Evolutionary conservation across 2,329 filamentous ascomycete genomes (phyloP).

Genomic region (Conoideocrella luteorostrata): DNA sequence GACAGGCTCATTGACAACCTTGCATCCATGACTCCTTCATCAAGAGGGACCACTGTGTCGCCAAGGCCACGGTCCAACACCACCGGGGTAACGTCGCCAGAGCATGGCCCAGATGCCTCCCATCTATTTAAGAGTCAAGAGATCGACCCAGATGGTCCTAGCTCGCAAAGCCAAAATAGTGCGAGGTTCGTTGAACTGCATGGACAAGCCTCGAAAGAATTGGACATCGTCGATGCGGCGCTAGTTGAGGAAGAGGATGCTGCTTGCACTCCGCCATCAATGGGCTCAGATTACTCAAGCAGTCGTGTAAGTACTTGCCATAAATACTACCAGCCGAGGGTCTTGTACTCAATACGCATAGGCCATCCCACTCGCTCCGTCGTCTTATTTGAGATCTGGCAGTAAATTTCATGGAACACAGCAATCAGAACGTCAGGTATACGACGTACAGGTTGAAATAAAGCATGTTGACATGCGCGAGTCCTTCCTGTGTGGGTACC

Average conservation of each 20-base stretch:
- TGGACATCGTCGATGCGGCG: slow-evolving; percentile 16
- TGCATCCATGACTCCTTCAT: slow-evolving; percentile 22
- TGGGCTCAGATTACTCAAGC: slow-evolving; percentile 32
- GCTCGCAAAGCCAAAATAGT: neutral
- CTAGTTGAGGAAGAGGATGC: slow-evolving; percentile 21
- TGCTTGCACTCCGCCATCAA: slow-evolving; percentile 25
- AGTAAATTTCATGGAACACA: slow-evolving; percentile 88
- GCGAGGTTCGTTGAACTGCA: slow-evolving; percentile 1
- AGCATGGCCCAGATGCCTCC: slow-evolving; percentile 21
- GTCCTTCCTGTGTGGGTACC: slow-evolving; percentile 89
- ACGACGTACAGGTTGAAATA: slow-evolving; percentile 94
- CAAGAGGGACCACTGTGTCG: slow-evolving; percentile 37
- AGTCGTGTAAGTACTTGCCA: slow-evolving; percentile 26
- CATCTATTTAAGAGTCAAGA: slow-evolving; percentile 26
- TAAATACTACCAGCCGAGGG: slow-evolving; percentile 4
- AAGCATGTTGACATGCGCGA: slow-evolving; percentile 94
- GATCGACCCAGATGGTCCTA: slow-evolving; percentile 9
- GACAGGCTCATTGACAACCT: slow-evolving; percentile 14
- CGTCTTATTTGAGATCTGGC: slow-evolving; percentile 77
- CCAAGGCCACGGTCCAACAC: slow-evolving; percentile 31
- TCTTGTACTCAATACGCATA: slow-evolving; percentile 26
- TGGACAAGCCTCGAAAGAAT: slow-evolving; percentile 13
- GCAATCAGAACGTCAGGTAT: slow-evolving; percentile 85
- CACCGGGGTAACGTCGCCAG: slow-evolving; percentile 28
- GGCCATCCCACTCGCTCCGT: slow-evolving; percentile 73